These are phyloP conservation scores for Camelina neglecta DNA, from an alignment of 345 rosid genomes.

Conservation along the genomic window DNA sequence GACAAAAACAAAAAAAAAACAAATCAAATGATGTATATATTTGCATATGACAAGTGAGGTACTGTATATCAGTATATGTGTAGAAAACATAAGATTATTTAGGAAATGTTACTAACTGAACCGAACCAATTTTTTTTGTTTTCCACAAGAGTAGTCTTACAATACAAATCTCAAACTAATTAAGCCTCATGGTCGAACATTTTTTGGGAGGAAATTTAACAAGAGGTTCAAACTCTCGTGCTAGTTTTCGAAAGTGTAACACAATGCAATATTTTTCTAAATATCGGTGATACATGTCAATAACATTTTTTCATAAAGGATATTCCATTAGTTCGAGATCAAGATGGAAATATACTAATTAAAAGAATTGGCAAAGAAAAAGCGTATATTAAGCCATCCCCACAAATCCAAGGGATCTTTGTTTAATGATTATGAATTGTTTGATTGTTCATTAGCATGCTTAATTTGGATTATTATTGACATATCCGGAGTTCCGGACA, in stretches of 20 bases:
- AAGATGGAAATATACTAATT: not conserved
- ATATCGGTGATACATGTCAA: not conserved
- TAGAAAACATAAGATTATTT: slow-evolving; percentile 5
- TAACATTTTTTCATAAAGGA: not conserved
- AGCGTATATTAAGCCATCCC: slow-evolving; percentile 35
- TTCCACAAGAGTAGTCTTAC: not conserved
- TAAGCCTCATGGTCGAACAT: too few relatives aligned
- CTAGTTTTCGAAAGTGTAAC: not conserved
- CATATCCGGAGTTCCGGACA: slow-evolving; percentile 11
- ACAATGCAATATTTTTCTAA: not conserved
- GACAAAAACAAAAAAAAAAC: too few relatives aligned
- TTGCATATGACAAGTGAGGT: slow-evolving; percentile 18
- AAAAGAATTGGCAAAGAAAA: not conserved
- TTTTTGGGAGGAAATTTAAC: not conserved
- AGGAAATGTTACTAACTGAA: not conserved
- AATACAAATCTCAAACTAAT: too few relatives aligned
- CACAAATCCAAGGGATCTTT: slow-evolving; percentile 42
- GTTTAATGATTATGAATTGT: slow-evolving; percentile 32
- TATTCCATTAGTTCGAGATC: slow-evolving; percentile 12
- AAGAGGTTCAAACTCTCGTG: not conserved
- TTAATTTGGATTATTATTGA: slow-evolving; percentile 24
- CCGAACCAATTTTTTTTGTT: not conserved
- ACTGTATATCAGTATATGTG: not conserved
- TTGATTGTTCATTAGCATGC: slow-evolving; percentile 36
- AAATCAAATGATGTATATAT: not conserved